These are phyloP conservation scores for Sugiyamaella marilandica DNA, from an alignment of 805 yeast genomes.

Conservation along the genomic window DNA sequence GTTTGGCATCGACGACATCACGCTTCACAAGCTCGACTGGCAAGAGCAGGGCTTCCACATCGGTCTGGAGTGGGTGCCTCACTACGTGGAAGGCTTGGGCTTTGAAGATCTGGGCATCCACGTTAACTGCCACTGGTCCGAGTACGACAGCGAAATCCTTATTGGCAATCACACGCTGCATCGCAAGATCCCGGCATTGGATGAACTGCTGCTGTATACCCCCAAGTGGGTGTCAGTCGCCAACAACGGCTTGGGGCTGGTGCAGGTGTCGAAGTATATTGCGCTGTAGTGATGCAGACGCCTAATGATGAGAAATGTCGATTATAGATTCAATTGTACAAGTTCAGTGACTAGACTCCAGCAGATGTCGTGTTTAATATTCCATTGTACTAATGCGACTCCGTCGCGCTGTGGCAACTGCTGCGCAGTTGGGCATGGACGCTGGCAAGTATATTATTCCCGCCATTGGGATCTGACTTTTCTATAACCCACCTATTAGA, in stretches of 20 bases:
- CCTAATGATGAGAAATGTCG: no score
- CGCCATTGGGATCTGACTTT: no score
- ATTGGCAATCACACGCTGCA: slow-evolving; percentile 36
- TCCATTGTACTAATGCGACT: no score
- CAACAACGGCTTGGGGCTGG: slow-evolving; percentile 61
- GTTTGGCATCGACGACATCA: slow-evolving; percentile 60
- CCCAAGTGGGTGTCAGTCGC: slow-evolving; percentile 64
- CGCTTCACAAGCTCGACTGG: slow-evolving; percentile 64
- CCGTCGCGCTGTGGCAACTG: no score
- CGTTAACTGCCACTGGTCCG: slow-evolving; percentile 76
- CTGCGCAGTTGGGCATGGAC: no score
- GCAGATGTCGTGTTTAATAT: no score
- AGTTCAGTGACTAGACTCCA: no score
- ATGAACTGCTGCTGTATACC: slow-evolving; percentile 62
- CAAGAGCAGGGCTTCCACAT: slow-evolving; percentile 48
- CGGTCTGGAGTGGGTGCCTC: slow-evolving; percentile 75
- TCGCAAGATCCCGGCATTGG: slow-evolving; percentile 61
- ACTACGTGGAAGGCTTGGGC: slow-evolving; percentile 39
- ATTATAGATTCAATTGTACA: no score
- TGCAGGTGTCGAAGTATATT: slow-evolving; percentile 50
- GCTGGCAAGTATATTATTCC: no score
- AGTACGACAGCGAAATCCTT: slow-evolving; percentile 45
- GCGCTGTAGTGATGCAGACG: slow-evolving; percentile 31
- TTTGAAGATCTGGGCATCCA: slow-evolving; percentile 38
- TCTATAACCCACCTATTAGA: no score